Base-by-base conservation (phyloP, 2,329 filamentous ascomycete genomes). In the Colletotrichum chlorophyti region DNA sequence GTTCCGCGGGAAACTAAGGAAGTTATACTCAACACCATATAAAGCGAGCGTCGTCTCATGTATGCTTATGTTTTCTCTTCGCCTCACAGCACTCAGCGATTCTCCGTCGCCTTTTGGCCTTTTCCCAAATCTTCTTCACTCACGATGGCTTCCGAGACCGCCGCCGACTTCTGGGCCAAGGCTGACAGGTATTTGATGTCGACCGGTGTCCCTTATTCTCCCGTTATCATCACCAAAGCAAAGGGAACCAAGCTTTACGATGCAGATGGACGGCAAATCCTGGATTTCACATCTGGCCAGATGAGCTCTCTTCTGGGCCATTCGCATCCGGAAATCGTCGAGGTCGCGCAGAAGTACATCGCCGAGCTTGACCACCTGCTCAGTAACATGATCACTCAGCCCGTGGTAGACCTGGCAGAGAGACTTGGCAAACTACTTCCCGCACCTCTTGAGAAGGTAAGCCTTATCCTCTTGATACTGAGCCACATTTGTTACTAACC, bases 241-340 rank as follows among this genome's bases (percentile, higher is more conserved):
- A 62, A 74, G 40, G 81, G 81, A 8, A 76, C 75, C 0, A 68
- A 71, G 9, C 72, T 85, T 17, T 83, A 79, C 64, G 77, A 77
- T 37, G 67, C 70, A 0, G 61, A 68, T 3, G 74, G 74, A 15
- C 73, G 75, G 12, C 68, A 73, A 40, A 81, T 85, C 53, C 74
- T 86, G 3, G 83, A 86, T 68, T 86, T 80, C 63, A 86, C 83
- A 1, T 85, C 83, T 0, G 83, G 83, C 17, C 83, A 87, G 63
- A 86, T 86, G 83, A 79, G 75, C 52, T 84, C 77, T 6, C 73
- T 86, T 0, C 72, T 87, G 0, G 83, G 83, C 3, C 84, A 87
- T 64, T 79, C 76, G 0, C 79, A 86, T 60, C 80, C 82, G 0
- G 83, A 87, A 59, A 82, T 86, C 43, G 82, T 85, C 7, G 66